phyloP scores from a whole-genome alignment of 805 yeast genomes.

The Ogataea dorogensis region DNA sequence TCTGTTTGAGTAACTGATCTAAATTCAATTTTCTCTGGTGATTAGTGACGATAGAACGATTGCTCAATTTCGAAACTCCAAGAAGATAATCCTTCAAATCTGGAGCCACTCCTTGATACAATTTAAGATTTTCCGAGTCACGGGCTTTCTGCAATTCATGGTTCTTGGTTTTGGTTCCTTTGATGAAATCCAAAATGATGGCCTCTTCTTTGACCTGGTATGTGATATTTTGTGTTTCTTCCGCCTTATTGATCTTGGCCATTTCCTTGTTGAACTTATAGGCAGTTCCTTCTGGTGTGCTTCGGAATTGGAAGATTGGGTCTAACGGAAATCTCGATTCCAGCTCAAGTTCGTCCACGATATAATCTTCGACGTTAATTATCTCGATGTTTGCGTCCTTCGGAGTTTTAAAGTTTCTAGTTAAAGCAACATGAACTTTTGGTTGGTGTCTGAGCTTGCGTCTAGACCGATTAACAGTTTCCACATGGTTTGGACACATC shows the following conservation, averaged over 20 bases:
- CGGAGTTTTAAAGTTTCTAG: constrained; percentile 43
- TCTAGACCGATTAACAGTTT: constrained; percentile 42
- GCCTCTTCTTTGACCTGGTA: constrained; percentile 68
- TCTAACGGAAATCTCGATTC: constrained; percentile 34
- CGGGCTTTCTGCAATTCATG: constrained; percentile 36
- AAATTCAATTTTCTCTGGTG: constrained; percentile 41
- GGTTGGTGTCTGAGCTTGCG: constrained; percentile 53
- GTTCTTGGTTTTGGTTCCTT: constrained; percentile 44
- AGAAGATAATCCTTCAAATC: constrained; percentile 31
- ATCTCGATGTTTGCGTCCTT: constrained; percentile 57
- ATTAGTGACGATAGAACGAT: constrained; percentile 30
- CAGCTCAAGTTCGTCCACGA: constrained; percentile 22
- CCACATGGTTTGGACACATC: constrained; percentile 89
- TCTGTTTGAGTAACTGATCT: constrained; percentile 46
- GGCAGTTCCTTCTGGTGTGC: constrained; percentile 36
- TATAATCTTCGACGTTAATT: constrained; percentile 37
- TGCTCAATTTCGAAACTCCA: constrained; percentile 34
- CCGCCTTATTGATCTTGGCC: constrained; percentile 19
- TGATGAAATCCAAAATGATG: constrained; percentile 65
- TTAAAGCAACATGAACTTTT: constrained; percentile 52
- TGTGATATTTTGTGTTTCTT: constrained; percentile 37
- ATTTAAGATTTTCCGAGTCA: constrained; percentile 30
- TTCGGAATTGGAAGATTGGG: constrained; percentile 35
- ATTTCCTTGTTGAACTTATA: constrained; percentile 22
- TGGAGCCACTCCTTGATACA: constrained; percentile 31